These are phyloP conservation scores for Trichoderma pleuroti DNA, from an alignment of 2,329 filamentous ascomycete species.

Conservation along the genomic window DNA sequence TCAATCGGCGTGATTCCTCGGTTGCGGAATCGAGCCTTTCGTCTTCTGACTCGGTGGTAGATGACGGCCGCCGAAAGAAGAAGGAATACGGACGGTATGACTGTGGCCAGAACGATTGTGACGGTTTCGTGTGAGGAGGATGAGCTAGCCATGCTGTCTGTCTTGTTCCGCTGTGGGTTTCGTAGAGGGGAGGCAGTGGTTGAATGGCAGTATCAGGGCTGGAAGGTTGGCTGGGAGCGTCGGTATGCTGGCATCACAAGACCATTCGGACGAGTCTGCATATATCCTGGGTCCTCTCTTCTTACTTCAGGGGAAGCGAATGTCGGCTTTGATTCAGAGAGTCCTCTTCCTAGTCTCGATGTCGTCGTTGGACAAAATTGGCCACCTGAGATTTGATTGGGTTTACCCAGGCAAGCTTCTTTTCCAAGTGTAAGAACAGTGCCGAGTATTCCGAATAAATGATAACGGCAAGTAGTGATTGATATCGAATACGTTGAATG, in stretches of 20 bases:
- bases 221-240: background rate
- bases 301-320: background rate
- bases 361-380: background rate
- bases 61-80: conserved; percentile 34
- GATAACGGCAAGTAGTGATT: background rate
- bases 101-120: conserved; percentile 51
- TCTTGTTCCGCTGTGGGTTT: background rate
- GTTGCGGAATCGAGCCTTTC: conserved; percentile 43
- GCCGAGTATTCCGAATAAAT: background rate
- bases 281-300: background rate
- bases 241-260: conserved; percentile 1
- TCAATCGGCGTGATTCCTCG: conserved; percentile 59
- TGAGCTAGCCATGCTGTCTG: conserved; percentile 12
- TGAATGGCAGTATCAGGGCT: background rate
- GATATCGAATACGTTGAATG: background rate
- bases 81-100: conserved; percentile 44
- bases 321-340: background rate
- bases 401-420: background rate
- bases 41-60: conserved; percentile 39
- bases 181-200: background rate
- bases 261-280: conserved; percentile 10
- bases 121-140: conserved; percentile 30
- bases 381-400: background rate
- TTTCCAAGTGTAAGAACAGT: background rate
- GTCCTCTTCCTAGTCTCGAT: background rate